Evolutionary conservation across 108 stramenopile genomes (phyloP), one percentile per base, ranked within the genome.

Genomic region (Chaetoceros tenuissimus): DNA sequence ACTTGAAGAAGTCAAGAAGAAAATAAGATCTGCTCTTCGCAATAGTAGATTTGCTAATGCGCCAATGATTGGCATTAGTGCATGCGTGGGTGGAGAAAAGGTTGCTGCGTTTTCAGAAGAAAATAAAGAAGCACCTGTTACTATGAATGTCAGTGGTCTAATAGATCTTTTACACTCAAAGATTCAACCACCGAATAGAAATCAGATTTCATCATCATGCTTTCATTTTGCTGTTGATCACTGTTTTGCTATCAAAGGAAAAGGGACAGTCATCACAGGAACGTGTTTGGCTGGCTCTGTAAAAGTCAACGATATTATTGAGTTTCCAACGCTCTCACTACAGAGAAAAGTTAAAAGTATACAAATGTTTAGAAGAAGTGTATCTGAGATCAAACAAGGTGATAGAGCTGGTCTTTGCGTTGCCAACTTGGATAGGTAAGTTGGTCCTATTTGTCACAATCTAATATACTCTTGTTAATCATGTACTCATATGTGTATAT

Each of bases 371-470:
- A 87, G 85, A 56, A 69, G 82, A 48, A 74, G 87, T 30, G 92
- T 94, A 1, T 52, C 57, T 28, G 31, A 57, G 3, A 77, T 94
- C 43, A 69, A 72, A 46, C 85, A 93, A 55, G 99, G 99, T 1
- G 99, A 99, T 79, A 85, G 99, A 31, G 96, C 95, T 5, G 99
- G 96, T 5, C 75, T 99, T 16, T 97, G 96, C 53, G 76, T 98
- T 19, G 67, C 94, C 27, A 85, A 86, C 46, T 88, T 99, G 24
- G 97, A 98, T 67, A n/a, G n/a, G n/a, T n/a, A n/a, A n/a, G n/a
- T n/a, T n/a, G n/a, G n/a, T n/a, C n/a, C n/a, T n/a, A n/a, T n/a
- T n/a, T n/a, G n/a, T n/a, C n/a, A n/a, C n/a, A n/a, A n/a, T n/a
- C n/a, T n/a, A n/a, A n/a, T n/a, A n/a, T n/a, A n/a, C n/a, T n/a